phyloP scores from a whole-genome alignment of 2,329 filamentous ascomycete genomes.

The Claviceps africana region DNA sequence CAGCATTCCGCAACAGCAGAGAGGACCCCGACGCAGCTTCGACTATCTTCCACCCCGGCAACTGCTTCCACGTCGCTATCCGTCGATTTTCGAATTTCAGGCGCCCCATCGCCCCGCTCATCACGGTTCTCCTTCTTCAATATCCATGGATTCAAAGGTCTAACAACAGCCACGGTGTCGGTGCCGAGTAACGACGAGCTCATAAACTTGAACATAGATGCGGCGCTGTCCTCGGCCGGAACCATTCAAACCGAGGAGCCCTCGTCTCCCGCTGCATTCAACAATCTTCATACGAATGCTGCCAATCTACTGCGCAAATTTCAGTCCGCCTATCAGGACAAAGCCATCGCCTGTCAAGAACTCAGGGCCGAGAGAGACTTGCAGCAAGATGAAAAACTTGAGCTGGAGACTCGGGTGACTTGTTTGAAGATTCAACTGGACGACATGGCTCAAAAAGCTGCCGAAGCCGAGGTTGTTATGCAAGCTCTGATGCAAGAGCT shows the following conservation, averaged over 20 bases:
- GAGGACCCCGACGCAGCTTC: slow-evolving; percentile 4
- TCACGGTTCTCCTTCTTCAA: slow-evolving; percentile 32
- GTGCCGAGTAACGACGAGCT: slow-evolving; percentile 35
- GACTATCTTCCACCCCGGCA: not conserved
- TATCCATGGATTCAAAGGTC: slow-evolving; percentile 26
- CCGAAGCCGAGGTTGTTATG: slow-evolving; percentile 39
- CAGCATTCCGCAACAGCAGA: not conserved
- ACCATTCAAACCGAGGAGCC: slow-evolving; percentile 29
- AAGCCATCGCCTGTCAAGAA: slow-evolving; percentile 35
- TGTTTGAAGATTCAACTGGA: slow-evolving; percentile 47
- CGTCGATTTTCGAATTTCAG: not conserved
- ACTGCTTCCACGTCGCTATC: not conserved
- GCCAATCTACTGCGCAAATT: slow-evolving; percentile 39
- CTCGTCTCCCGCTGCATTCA: slow-evolving; percentile 46
- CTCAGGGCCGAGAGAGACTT: slow-evolving; percentile 39
- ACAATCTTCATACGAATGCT: slow-evolving; percentile 46
- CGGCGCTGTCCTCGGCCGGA: slow-evolving; percentile 36
- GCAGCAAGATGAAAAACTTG: slow-evolving; percentile 40
- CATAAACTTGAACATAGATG: slow-evolving; percentile 39
- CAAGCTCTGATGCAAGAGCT: slow-evolving; percentile 36
- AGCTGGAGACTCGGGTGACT: slow-evolving; percentile 36
- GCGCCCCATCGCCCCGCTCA: slow-evolving; percentile 7
- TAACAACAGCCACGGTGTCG: slow-evolving; percentile 10
- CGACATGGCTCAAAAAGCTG: slow-evolving; percentile 38
- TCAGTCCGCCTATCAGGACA: slow-evolving; percentile 44